Evolutionary conservation across 306 rosid species (phyloP).

Genomic region (Citrullus colocynthis): DNA sequence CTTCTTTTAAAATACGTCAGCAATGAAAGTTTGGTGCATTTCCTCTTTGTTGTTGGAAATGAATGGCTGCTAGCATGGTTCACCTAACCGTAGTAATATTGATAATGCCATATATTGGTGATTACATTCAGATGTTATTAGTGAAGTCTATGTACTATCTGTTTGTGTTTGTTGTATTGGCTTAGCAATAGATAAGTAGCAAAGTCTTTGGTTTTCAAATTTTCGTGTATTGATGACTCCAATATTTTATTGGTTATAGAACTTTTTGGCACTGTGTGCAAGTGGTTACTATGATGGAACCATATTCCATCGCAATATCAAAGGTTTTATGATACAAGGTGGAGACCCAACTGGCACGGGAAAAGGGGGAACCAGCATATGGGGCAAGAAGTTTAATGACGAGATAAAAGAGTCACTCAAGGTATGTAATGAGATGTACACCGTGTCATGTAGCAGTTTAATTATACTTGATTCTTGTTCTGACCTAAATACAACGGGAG

Average conservation of each 20-base stretch:
- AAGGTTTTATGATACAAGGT: constrained; percentile 98
- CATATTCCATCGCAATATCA: constrained; percentile 84
- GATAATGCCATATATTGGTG: neutral
- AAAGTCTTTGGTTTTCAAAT: neutral
- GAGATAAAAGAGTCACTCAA: constrained; percentile 88
- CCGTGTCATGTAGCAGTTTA: neutral
- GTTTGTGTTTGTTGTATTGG: neutral
- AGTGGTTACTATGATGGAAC: constrained; percentile 95
- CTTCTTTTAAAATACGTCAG: neutral
- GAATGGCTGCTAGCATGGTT: neutral
- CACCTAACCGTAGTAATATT: neutral
- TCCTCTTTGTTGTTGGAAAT: neutral
- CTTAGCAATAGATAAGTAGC: neutral
- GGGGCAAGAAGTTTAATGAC: constrained; percentile 92
- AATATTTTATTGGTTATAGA: constrained; percentile 30
- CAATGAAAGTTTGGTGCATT: neutral
- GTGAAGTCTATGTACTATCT: neutral
- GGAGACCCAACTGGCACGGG: constrained; percentile 98
- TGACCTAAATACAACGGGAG: neutral
- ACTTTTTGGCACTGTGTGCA: constrained; percentile 65
- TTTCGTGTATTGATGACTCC: neutral
- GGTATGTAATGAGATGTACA: constrained; percentile 21
- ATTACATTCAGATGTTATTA: neutral
- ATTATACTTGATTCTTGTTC: neutral
- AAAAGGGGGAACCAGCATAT: constrained; percentile 85